Evolutionary conservation across 495 filamentous ascomycete species (phyloP).

Genomic region (Hypoxylon trugodes): DNA sequence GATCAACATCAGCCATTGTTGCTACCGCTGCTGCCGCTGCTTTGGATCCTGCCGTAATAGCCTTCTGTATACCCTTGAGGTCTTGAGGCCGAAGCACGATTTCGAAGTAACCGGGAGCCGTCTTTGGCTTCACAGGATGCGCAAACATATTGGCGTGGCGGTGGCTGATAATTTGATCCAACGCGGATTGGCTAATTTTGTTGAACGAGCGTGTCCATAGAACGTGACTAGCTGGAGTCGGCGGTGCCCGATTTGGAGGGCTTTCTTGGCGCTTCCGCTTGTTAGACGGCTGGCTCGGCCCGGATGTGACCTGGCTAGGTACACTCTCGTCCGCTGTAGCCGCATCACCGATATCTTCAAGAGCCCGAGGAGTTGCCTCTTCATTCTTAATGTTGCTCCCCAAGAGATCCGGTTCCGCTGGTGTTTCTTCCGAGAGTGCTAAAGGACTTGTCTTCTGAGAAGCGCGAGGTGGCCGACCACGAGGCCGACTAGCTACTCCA

Average conservation of each 20-base stretch:
- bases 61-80: constrained; percentile 82
- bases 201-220: constrained; percentile 80
- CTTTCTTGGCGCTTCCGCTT: constrained; percentile 60
- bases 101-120: constrained; percentile 88
- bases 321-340: constrained; percentile 55
- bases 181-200: constrained; percentile 76
- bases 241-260: constrained; percentile 48
- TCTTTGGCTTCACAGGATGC: constrained; percentile 79
- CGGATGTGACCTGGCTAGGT: constrained; percentile 33
- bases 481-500: constrained; percentile 39
- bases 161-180: constrained; percentile 86
- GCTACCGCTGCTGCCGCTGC: constrained; percentile 71
- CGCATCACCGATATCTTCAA: constrained; percentile 59
- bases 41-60: constrained; percentile 78
- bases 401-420: constrained; percentile 55
- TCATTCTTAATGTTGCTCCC: constrained; percentile 72
- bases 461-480: constrained; percentile 46
- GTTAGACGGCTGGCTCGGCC: constrained; percentile 27
- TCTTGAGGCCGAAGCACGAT: constrained; percentile 89
- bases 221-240: constrained; percentile 64
- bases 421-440: constrained; percentile 64
- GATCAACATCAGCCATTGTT: constrained; percentile 57
- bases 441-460: constrained; percentile 42
- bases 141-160: constrained; percentile 89
- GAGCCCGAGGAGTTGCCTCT: constrained; percentile 65